Percentiles rank a stretch among this genome's conserved stretches.
Conservation (phyloP, 192 early-diverging fungal genomes). For the Geranomyces michiganensis region DNA sequence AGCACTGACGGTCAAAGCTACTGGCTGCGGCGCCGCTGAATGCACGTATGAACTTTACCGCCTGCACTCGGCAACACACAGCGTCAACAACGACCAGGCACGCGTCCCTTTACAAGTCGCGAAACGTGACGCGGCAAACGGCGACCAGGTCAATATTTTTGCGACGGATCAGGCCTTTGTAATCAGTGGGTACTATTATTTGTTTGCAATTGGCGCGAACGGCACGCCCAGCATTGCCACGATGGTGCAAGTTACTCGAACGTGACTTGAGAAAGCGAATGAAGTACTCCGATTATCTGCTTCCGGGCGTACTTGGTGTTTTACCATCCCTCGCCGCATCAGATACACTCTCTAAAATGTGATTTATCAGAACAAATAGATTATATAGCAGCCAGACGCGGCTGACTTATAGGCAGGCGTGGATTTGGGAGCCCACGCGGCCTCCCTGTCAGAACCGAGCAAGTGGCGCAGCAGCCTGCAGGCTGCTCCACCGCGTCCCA, state of each 20-base stretch:
- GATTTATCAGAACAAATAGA: too few species aligned
- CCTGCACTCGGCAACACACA: neutral
- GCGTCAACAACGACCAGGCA: neutral
- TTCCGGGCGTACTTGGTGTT: too few species aligned
- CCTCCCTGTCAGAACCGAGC: too few species aligned
- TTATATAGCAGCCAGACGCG: too few species aligned
- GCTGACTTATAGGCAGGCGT: too few species aligned
- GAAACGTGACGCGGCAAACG: conserved; percentile 4
- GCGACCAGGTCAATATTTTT: neutral
- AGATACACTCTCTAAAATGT: too few species aligned
- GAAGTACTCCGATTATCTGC: too few species aligned
- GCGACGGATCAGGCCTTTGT: conserved; percentile 4
- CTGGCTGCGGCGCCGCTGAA: neutral
- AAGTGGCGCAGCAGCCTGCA: too few species aligned
- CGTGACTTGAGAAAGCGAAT: too few species aligned
- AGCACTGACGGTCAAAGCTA: neutral
- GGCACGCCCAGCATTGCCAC: conserved; percentile 1
- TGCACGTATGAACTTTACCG: conserved; percentile 8
- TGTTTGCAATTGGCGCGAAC: conserved; percentile 5
- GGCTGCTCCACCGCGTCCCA: too few species aligned
- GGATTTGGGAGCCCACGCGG: too few species aligned
- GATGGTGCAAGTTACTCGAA: conserved; percentile 1
- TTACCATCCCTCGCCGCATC: too few species aligned
- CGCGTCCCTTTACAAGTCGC: conserved; percentile 13
- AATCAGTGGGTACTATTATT: conserved; percentile 3